A percentile compares a stretch with the other conserved stretches of the same genome.
phyloP scores from a whole-genome alignment of 2,329 filamentous ascomycete species.

The Ascosphaera apis region DNA sequence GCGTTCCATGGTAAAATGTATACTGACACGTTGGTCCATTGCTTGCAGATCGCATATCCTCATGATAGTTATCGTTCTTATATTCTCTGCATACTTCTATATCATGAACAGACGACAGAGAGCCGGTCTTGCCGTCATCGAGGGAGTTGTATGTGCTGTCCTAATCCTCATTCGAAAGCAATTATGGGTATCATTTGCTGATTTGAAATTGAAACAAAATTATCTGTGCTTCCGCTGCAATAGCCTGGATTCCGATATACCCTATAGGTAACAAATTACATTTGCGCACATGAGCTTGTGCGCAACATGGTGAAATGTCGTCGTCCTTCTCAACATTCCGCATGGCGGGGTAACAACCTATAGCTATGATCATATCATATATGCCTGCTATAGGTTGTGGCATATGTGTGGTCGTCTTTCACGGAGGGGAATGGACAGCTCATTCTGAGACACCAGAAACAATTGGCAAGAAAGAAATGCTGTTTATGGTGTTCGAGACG shows the following conservation, averaged over 20 bases:
- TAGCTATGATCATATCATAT: no score
- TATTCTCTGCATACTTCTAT: constrained; percentile 32
- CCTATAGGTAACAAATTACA: constrained; percentile 10
- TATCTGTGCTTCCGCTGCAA: not conserved
- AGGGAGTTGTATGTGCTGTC: constrained; percentile 17
- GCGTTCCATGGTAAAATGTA: not conserved
- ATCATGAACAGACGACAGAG: constrained; percentile 26
- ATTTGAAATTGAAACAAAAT: not conserved
- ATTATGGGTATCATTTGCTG: not conserved
- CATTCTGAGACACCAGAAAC: constrained; percentile 1
- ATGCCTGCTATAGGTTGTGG: no score
- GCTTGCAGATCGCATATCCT: constrained; percentile 29
- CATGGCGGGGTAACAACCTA: no score
- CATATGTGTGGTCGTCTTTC: no score
- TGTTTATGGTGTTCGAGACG: not conserved
- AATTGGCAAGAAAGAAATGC: constrained; percentile 5
- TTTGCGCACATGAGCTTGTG: no score
- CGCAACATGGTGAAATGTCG: no score
- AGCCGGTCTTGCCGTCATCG: constrained; percentile 26
- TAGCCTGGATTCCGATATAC: constrained; percentile 15
- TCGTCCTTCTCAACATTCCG: no score
- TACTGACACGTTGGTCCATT: not conserved
- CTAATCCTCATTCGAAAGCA: not conserved
- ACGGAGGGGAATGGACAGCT: not conserved
- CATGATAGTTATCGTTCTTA: constrained; percentile 29